Evolutionary conservation across 768 basidiomycete species (phyloP), one percentile per base, ranked within the genome.

Genomic region (Leccinellum albellum): DNA sequence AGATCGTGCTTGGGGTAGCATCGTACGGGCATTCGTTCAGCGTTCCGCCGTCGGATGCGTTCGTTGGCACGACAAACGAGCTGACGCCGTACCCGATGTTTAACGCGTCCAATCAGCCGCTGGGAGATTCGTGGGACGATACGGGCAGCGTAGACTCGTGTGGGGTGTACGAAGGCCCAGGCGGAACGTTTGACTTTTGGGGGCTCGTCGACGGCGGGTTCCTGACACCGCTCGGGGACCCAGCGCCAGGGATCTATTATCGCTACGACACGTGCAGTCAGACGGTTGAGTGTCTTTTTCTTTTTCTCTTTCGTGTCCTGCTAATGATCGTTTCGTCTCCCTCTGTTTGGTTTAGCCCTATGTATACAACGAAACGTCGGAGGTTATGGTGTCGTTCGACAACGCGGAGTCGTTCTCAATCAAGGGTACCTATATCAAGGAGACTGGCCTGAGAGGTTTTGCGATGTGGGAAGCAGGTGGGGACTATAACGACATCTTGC

Each of bases 1-100:
- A 87, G 74, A 88, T 95, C 55, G 83, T 93, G 13, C 82, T 98
- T 8, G 93, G 91, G 48, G 84, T 95, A 2, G 82, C 92, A 5
- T 73, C 86, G 3, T 95, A 92, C 71, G 93, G 92, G 0, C 90
- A 91, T 69, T 85, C 90, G 9, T 40, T 79, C 75, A 61, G 56
- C 13, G 78, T 82, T 35, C 65, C 78, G 6, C 46, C 66, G 3
- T 61, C 56, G 6, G 61, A 73, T 32, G 82, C 82, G 0, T 64
- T 79, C 56, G 59, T 66, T 2, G 66, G 64, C 15, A 73, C 77
- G n/a, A 47, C 59, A 4, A 73, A 66, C 14, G 65, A 66, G 12
- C 70, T 87, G 5, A 71, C 65, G 12, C 46, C 76, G 14, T 86
- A 80, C 69, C 82, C 86, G 0, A 48, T 65, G 8, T 90, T 83